Conservation (phyloP, 1,284 basidiomycete species). For the Naganishia sp. region DNA sequence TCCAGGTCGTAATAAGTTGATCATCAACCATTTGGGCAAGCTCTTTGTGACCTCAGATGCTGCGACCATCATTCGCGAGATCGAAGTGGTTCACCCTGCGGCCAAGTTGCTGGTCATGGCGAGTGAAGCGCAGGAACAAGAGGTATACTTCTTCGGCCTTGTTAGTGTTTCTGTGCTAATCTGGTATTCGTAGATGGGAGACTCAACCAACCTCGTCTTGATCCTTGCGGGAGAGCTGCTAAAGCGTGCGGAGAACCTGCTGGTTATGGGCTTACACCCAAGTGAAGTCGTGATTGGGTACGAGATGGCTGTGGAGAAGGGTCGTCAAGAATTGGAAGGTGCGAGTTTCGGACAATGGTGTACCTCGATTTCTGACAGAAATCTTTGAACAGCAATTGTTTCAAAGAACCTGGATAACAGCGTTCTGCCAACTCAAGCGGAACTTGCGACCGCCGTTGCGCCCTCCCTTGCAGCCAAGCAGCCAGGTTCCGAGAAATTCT, state of each 20-base stretch:
- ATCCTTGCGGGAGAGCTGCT: constrained; percentile 95
- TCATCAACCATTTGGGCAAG: constrained; percentile 93
- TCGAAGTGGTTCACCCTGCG: constrained; percentile 97
- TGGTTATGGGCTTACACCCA: constrained; percentile 96
- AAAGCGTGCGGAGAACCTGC: constrained; percentile 87
- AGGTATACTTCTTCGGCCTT: constrained; percentile 58
- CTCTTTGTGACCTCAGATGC: constrained; percentile 99
- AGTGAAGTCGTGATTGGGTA: constrained; percentile 93
- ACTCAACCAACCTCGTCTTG: constrained; percentile 92
- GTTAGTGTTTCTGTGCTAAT: not conserved
- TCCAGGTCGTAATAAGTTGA: constrained; percentile 85
- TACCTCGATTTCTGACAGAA: not conserved
- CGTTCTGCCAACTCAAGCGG: constrained; percentile 69
- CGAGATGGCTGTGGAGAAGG: constrained; percentile 86
- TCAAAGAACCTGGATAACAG: constrained; percentile 23
- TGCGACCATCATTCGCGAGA: constrained; percentile 96
- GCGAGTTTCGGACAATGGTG: constrained; percentile 51
- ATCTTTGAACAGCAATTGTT: not conserved
- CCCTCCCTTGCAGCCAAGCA: constrained; percentile 96
- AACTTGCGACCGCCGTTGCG: constrained; percentile 78
- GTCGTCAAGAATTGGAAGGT: constrained; percentile 88
- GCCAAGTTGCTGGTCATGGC: constrained; percentile 98
- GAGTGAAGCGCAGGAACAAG: constrained; percentile 91
- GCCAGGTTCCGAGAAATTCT: constrained; percentile 85
- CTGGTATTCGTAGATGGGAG: constrained; percentile 71